phyloP scores from a whole-genome alignment of 805 yeast species.

The Lipomyces oligophaga region DNA sequence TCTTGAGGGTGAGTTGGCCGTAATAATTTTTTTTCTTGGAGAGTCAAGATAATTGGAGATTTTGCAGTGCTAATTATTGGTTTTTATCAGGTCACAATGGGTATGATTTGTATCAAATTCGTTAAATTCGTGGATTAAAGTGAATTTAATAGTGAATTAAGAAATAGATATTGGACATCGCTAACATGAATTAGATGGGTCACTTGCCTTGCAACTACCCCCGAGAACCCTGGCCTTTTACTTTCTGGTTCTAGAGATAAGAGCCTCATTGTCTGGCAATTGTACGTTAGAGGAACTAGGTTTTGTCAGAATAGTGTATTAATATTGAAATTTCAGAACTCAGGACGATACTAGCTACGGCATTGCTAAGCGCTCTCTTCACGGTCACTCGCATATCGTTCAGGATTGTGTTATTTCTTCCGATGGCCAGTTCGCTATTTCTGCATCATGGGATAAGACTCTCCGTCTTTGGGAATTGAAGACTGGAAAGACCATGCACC shows the following conservation, averaged over 20 bases:
- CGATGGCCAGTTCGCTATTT: constrained; percentile 95
- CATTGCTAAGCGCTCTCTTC: constrained; percentile 94
- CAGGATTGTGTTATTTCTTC: constrained; percentile 96
- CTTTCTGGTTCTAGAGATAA: constrained; percentile 99
- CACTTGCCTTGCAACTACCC: constrained; percentile 96
- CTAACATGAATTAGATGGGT: constrained; percentile 66
- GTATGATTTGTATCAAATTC: constrained; percentile 15
- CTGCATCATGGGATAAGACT: constrained; percentile 99
- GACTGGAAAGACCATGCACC: constrained; percentile 87
- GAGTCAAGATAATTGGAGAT: not conserved
- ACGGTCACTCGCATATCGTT: constrained; percentile 99
- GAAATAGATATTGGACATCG: not conserved
- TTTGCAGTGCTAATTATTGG: constrained; percentile 10
- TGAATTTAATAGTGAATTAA: constrained; percentile 2
- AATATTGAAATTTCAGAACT: constrained; percentile 37
- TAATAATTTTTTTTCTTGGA: not conserved
- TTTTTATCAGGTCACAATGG: constrained; percentile 62
- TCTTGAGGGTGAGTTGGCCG: constrained; percentile 69
- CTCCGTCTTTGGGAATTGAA: constrained; percentile 97
- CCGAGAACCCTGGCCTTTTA: constrained; percentile 95
- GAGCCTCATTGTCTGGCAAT: constrained; percentile 96
- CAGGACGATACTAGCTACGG: constrained; percentile 97
- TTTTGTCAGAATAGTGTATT: not conserved
- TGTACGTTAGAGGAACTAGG: constrained; percentile 36
- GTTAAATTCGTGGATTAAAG: not conserved